phyloP scores from a whole-genome alignment of 2,329 filamentous ascomycete genomes.

The Ophiostoma triangulosporum region DNA sequence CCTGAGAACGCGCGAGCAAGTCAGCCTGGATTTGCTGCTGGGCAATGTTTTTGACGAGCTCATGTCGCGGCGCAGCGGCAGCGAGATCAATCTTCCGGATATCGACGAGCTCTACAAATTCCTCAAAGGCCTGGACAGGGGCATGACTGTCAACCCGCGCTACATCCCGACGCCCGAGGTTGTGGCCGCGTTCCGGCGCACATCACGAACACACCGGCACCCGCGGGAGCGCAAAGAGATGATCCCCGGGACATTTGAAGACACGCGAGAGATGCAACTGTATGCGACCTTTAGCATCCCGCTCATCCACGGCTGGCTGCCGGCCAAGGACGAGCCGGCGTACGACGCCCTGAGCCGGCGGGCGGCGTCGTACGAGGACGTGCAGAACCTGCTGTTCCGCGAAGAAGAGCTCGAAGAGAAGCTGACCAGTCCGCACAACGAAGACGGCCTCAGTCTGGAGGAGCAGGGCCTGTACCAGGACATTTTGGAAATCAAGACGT shows the following conservation, averaged over 20 bases:
- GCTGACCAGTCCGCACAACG: slow-evolving; percentile 34
- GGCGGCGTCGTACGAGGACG: slow-evolving; percentile 80
- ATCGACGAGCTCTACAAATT: slow-evolving; percentile 81
- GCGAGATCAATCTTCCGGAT: slow-evolving; percentile 59
- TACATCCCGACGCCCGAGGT: slow-evolving; percentile 51
- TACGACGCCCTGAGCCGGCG: slow-evolving; percentile 59
- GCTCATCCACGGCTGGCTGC: slow-evolving; percentile 86
- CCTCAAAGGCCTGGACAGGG: slow-evolving; percentile 76
- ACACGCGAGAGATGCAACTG: slow-evolving; percentile 76
- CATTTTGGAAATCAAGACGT: slow-evolving; percentile 70
- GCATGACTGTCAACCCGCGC: slow-evolving; percentile 94
- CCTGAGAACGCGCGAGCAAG: slow-evolving; percentile 67
- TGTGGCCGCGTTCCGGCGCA: slow-evolving; percentile 34
- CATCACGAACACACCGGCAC: slow-evolving; percentile 38
- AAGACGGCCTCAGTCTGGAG: slow-evolving; percentile 46
- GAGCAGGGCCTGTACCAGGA: slow-evolving; percentile 77
- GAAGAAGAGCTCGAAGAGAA: slow-evolving; percentile 83
- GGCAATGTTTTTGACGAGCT: slow-evolving; percentile 90
- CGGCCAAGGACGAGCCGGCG: slow-evolving; percentile 49
- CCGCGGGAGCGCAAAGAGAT: slow-evolving; percentile 33
- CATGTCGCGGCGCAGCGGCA: slow-evolving; percentile 57
- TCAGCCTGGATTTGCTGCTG: slow-evolving; percentile 72
- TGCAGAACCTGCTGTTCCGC: slow-evolving; percentile 74
- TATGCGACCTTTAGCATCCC: slow-evolving; percentile 84
- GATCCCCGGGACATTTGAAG: slow-evolving; percentile 65